Evolutionary conservation across 2,329 filamentous ascomycete genomes (phyloP).

Genomic region (Aspergillus sp.): DNA sequence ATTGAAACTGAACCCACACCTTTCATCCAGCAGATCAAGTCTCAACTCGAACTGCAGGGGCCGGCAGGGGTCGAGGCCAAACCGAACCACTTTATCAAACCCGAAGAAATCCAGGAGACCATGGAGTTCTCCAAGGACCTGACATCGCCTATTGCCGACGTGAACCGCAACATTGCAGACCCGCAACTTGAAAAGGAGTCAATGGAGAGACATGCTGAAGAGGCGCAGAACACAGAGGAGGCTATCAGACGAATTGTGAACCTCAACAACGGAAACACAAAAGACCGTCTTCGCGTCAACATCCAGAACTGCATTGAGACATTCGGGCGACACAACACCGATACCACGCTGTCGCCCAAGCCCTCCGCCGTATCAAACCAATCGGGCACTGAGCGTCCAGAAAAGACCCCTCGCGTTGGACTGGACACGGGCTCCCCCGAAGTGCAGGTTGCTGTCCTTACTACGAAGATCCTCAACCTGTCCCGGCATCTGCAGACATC

Average conservation of each 20-base stretch:
- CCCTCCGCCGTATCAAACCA: conserved; percentile 37
- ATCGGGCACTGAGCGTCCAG: conserved; percentile 28
- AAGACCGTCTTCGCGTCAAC: conserved; percentile 74
- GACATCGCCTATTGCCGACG: conserved; percentile 34
- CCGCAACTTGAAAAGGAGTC: conserved; percentile 35
- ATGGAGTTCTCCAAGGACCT: conserved; percentile 62
- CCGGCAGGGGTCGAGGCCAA: conserved; percentile 24
- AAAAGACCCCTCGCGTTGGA: conserved; percentile 63
- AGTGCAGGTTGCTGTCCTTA: conserved; percentile 95
- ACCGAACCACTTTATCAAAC: conserved; percentile 70
- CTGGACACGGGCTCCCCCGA: conserved; percentile 92
- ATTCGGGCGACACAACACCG: conserved; percentile 89
- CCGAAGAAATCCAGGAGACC: conserved; percentile 59
- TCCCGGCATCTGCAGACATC: conserved; percentile 63
- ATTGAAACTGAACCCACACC: conserved; percentile 72
- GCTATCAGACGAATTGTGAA: conserved; percentile 74
- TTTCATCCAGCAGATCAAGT: conserved; percentile 54
- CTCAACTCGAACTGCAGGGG: conserved; percentile 12
- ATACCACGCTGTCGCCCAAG: conserved; percentile 60
- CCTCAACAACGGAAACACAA: conserved; percentile 68
- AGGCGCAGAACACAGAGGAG: conserved; percentile 62
- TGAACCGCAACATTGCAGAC: conserved; percentile 25
- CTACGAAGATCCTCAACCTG: conserved; percentile 81
- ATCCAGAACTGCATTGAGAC: conserved; percentile 75
- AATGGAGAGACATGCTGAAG: conserved; percentile 42